phyloP scores from a whole-genome alignment of 352 stramenopile species.

The Sclerospora graminicola region DNA sequence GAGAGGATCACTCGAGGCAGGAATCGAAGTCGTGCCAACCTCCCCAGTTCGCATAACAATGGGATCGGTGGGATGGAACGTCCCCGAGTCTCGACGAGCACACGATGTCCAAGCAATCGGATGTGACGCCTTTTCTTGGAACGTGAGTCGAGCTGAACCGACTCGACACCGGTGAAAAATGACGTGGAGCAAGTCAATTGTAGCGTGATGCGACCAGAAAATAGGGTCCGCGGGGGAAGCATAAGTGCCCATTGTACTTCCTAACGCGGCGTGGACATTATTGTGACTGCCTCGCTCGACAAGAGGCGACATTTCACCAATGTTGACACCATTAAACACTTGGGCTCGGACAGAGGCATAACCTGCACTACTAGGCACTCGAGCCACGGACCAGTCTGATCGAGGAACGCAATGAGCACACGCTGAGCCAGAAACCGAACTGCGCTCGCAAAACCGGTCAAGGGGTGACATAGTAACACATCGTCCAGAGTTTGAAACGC shows the following conservation, averaged over 20 bases:
- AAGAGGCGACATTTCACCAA: conserved; percentile 39
- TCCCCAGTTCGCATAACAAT: conserved; percentile 35
- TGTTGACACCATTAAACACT: conserved; percentile 35
- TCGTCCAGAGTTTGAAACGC: conserved; percentile 22
- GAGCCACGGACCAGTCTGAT: conserved; percentile 22
- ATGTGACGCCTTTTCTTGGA: conserved; percentile 36
- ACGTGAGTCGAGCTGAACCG: conserved; percentile 26
- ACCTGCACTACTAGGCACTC: conserved; percentile 25
- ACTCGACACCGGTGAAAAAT: conserved; percentile 69
- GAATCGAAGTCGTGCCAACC: conserved; percentile 23
- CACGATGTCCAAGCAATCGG: conserved; percentile 40
- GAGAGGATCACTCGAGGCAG: conserved; percentile 14
- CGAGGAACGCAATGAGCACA: conserved; percentile 47
- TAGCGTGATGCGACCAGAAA: conserved; percentile 72
- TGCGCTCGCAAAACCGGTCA: conserved; percentile 47
- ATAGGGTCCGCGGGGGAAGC: conserved; percentile 44
- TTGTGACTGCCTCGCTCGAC: conserved; percentile 55
- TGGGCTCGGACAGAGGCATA: conserved; percentile 41
- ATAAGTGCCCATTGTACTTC: conserved; percentile 44
- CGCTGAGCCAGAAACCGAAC: conserved; percentile 3
- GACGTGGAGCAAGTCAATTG: conserved; percentile 49
- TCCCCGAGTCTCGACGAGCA: conserved; percentile 22
- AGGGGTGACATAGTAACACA: conserved; percentile 30
- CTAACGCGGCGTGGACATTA: conserved; percentile 45
- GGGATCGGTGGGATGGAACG: conserved; percentile 36